phyloP scores from a whole-genome alignment of 768 basidiomycete species.

The Cyathus striatus region DNA sequence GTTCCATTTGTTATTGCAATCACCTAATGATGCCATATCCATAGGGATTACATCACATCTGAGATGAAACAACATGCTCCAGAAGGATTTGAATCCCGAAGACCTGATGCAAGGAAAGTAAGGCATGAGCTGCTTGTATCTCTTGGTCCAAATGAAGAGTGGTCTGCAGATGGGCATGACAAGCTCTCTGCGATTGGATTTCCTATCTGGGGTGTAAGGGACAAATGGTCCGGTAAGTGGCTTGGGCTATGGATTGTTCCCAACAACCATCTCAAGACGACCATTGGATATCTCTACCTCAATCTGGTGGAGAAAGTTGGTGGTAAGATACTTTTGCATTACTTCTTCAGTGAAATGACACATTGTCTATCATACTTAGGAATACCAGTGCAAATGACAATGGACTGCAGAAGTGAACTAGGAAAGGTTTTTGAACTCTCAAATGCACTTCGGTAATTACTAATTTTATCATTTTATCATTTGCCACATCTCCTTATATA shows the following conservation, averaged over 20 bases:
- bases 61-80: constrained; percentile 23
- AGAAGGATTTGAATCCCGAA: constrained; percentile 19
- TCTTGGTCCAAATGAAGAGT: constrained; percentile 28
- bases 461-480: background rate
- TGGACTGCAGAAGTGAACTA: background rate
- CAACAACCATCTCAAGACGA: constrained; percentile 21
- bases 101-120: constrained; percentile 23
- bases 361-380: no score
- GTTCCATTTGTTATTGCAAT: no score
- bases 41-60: background rate
- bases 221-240: constrained; percentile 23
- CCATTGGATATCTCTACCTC: constrained; percentile 27
- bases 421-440: background rate
- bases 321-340: constrained; percentile 14
- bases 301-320: constrained; percentile 18
- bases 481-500: background rate
- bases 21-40: background rate
- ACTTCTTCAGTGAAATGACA: background rate
- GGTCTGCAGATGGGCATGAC: constrained; percentile 33
- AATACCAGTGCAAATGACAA: background rate
- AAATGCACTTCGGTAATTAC: background rate
- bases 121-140: constrained; percentile 15
- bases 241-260: constrained; percentile 31
- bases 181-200: constrained; percentile 35
- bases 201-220: constrained; percentile 28